Evolutionary conservation across 1,284 basidiomycete genomes (phyloP), one percentile per base, ranked within the genome.

Genomic region (Moniliophthora roreri): DNA sequence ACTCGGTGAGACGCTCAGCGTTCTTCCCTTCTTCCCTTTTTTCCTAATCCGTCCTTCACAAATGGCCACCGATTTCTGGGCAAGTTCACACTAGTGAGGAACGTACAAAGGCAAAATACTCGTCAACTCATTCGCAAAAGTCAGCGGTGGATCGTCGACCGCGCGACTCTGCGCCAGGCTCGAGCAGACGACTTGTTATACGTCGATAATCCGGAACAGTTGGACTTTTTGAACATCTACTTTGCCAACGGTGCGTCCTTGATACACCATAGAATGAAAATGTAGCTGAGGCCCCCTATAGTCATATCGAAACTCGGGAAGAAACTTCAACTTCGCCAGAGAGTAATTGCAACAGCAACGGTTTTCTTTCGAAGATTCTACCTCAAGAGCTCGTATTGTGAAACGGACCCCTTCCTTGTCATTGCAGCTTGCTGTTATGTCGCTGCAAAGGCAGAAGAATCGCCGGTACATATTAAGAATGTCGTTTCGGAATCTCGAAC

Each of bases 311-410:
- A 91, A 67, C 80, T 99, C 2, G 91, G 91, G 36, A 94, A 93
- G 71, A 89, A 89, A 52, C 78, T 98, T 37, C 72, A 80, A 42
- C 79, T 98, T 2, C 82, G 93, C 11, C 96, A 98, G 68, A 80
- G 93, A 24, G 93, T 93, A 1, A 90, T 94, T 50, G 93, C 95
- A 1, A 98, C 95, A 0, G 93, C 96, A 1, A 92, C 87, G 38
- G 85, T 98, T 36, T 98, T 95, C 73, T 96, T 98, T 69, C 85
- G 90, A 34, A 79, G 96, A 20, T 99, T 98, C 73, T 99, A 98
- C 69, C 75, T 95, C 60, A 94, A 95, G 75, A 97, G 95, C 67
- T 81, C 85, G 1, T 96, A 94, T 66, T 93, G 89, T 71, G 93
- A 97, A 65, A 95, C 95, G 0, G 95, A 98, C 61, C 93, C 93